Percentiles rank a stretch among this genome's conserved stretches.
Conservation (phyloP, 2,329 filamentous ascomycete species). For the Purpureocillium takamizusanense region DNA sequence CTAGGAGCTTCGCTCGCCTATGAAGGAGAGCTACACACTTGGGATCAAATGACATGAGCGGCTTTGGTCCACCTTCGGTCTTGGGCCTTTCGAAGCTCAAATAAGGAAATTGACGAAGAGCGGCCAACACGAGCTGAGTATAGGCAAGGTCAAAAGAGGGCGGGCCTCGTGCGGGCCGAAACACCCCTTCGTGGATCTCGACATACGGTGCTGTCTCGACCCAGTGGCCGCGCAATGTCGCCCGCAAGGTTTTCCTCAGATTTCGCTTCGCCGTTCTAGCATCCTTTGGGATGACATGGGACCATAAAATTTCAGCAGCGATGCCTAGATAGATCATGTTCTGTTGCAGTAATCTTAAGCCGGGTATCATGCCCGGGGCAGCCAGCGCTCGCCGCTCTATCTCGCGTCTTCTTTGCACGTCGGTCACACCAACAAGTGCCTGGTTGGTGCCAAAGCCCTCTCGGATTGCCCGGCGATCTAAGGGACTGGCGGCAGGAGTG, state of each 20-base stretch:
- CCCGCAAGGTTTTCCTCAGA: conserved; percentile 1
- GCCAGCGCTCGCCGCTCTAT: not conserved
- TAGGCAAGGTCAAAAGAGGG: conserved; percentile 8
- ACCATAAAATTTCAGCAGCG: conserved; percentile 1
- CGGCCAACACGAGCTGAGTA: conserved; percentile 5
- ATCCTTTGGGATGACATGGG: conserved; percentile 1
- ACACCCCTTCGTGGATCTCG: conserved; percentile 8
- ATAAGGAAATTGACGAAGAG: conserved; percentile 8
- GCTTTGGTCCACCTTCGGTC: conserved; percentile 3
- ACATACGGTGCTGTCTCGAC: conserved; percentile 4
- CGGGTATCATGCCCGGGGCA: not conserved
- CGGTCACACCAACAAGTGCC: not conserved
- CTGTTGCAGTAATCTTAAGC: conserved; percentile 1
- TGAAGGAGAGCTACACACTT: conserved; percentile 4
- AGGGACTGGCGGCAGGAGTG: not conserved
- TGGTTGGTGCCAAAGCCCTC: not conserved
- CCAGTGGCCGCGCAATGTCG: conserved; percentile 3
- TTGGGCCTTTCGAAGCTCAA: conserved; percentile 3
- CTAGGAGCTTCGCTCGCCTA: conserved; percentile 6
- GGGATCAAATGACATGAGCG: conserved; percentile 1
- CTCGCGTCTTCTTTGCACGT: not conserved
- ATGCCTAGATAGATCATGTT: conserved; percentile 2
- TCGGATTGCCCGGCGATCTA: not conserved
- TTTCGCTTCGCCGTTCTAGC: not conserved
- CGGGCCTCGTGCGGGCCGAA: conserved; percentile 3